phyloP scores from a whole-genome alignment of 176 grass and related monocot genomes.

The Lolium perenne region DNA sequence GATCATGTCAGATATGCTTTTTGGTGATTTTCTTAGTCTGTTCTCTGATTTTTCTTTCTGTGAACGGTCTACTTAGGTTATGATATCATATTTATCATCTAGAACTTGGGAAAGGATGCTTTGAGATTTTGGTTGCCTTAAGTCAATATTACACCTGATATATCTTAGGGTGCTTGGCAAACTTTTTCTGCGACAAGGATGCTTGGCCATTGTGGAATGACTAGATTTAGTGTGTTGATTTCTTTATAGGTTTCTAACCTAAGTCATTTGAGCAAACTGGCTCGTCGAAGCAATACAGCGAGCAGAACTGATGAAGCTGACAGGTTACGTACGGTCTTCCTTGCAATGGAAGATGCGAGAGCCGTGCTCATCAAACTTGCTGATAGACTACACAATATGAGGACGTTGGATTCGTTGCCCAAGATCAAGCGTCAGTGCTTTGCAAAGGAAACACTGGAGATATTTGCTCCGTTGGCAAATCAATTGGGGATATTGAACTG shows the following conservation, averaged over 20 bases:
- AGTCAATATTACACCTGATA: constrained; percentile 18
- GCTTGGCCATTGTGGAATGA: neutral
- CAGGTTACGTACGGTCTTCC: constrained; percentile 70
- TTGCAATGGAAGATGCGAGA: constrained; percentile 79
- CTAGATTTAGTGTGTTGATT: neutral
- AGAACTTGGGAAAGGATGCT: constrained; percentile 17
- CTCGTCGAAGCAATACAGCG: constrained; percentile 74
- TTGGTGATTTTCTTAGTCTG: constrained; percentile 1
- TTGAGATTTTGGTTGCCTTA: neutral
- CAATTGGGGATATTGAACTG: constrained; percentile 69
- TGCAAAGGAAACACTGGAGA: constrained; percentile 79
- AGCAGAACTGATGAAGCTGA: constrained; percentile 74
- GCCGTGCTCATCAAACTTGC: constrained; percentile 79
- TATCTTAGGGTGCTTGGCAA: constrained; percentile 1
- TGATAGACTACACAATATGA: constrained; percentile 82
- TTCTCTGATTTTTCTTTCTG: constrained; percentile 23
- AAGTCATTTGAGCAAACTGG: constrained; percentile 84
- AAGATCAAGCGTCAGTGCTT: constrained; percentile 66
- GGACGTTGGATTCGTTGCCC: constrained; percentile 62
- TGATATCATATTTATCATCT: constrained; percentile 3
- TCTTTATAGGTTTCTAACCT: constrained; percentile 73
- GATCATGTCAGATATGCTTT: constrained; percentile 12
- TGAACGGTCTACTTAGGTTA: neutral
- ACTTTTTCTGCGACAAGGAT: neutral
- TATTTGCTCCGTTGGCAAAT: constrained; percentile 76